Evolutionary conservation across 176 grass and related monocot species (phyloP), one percentile per base, ranked within the genome.

Genomic region (Otatea glauca): DNA sequence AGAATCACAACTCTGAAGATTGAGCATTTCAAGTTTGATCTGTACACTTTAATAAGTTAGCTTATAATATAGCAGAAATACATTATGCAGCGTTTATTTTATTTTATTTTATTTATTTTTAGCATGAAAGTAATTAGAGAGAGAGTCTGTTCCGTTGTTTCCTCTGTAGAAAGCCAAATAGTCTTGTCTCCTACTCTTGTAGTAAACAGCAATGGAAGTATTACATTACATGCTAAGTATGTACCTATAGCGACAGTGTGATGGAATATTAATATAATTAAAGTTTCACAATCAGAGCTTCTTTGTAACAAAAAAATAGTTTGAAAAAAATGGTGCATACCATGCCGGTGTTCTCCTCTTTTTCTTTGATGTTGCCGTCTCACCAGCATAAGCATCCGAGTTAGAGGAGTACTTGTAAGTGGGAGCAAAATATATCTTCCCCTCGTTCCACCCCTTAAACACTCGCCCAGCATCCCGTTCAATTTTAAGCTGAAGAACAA

Each of bases 381-480:
- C 83, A 54, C 91, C 87, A 74, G 88, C 89, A 84, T 95, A 98
- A 58, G 76, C 65, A 83, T 98, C 93, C 16, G 96, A 89, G 79
- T 94, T 92, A 61, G 78, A 85, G 5, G 77, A 92, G 75, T 98
- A 98, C 61, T 98, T 98, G 73, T 95, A 95, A 5, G 96, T 98
- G 45, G 96, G 96, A 69, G 96, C 86, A 82, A 98, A 98, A 77
- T 80, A 87, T 83, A 98, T 95, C 80, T 86, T 76, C 37, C 89
- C 96, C 83, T 98, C 96, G 74, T 90, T 82, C 96, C 96, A 98
- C 37, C 88, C 96, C 85, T 89, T 83, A 17, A 95, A 95, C 47
- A 88, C 86, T 73, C 83, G 45, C 2, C 89, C 91, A 13, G 85
- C 71, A 9, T 86, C 73, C 7, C 89, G 63, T 63, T 98, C 96